phyloP scores from a whole-genome alignment of 1,284 basidiomycete genomes.

The Tetrapyrgos nigripes region DNA sequence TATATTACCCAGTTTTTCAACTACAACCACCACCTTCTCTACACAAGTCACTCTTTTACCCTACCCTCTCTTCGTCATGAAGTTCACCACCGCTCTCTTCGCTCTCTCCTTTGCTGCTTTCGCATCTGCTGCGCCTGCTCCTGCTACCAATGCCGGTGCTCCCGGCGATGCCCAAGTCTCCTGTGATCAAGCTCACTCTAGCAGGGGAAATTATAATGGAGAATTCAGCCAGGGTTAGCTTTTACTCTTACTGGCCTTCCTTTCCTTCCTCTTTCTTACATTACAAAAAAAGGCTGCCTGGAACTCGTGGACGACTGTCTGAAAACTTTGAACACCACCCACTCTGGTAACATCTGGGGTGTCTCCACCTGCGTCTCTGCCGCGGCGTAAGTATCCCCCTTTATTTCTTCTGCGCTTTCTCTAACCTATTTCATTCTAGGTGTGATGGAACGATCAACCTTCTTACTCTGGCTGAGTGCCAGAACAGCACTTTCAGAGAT shows the following conservation, averaged over 20 bases:
- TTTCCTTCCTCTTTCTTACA: too few relatives aligned
- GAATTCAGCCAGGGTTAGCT: conserved; percentile 1
- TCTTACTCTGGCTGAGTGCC: neutral
- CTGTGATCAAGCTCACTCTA: neutral
- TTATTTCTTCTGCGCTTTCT: too few relatives aligned
- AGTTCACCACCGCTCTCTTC: neutral
- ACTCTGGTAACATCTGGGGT: neutral
- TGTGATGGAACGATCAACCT: neutral
- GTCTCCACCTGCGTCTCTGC: neutral
- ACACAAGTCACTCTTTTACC: neutral
- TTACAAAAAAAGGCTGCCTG: too few relatives aligned
- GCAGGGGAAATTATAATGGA: neutral
- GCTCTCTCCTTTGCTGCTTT: neutral
- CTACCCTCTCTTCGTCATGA: neutral
- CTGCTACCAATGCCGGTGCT: neutral
- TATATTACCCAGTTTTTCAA: neutral
- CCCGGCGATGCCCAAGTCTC: neutral
- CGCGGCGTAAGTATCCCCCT: neutral
- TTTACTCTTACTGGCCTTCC: neutral
- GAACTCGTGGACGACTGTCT: neutral
- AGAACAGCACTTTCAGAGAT: neutral
- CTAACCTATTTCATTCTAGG: too few relatives aligned
- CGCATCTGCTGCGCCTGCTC: neutral
- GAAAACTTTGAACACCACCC: neutral
- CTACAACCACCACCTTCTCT: neutral